Percentiles rank a stretch among this genome's conserved stretches.
phyloP scores from a whole-genome alignment of 2,329 filamentous ascomycete genomes.

The Saccharata proteae region DNA sequence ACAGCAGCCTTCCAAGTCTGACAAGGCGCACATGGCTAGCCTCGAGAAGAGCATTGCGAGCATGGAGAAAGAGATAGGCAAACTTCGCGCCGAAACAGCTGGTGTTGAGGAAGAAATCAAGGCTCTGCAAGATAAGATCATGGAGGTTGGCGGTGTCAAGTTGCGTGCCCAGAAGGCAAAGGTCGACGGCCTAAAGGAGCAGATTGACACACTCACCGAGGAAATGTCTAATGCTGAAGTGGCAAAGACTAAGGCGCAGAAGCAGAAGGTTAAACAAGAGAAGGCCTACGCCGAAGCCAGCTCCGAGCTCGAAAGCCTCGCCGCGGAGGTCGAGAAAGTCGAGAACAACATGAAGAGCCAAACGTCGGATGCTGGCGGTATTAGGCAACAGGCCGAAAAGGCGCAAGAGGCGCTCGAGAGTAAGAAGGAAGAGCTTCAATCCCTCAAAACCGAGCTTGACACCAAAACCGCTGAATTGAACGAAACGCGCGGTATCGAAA shows the following conservation, averaged over 20 bases:
- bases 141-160: slow-evolving; percentile 93
- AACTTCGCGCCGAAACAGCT: slow-evolving; percentile 71
- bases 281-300: slow-evolving; percentile 69
- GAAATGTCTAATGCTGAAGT: slow-evolving; percentile 79
- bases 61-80: slow-evolving; percentile 66
- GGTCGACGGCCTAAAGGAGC: slow-evolving; percentile 78
- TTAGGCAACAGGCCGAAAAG: slow-evolving; percentile 63
- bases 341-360: slow-evolving; percentile 71
- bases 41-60: slow-evolving; percentile 68
- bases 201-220: slow-evolving; percentile 69
- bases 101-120: slow-evolving; percentile 91
- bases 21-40: slow-evolving; percentile 59
- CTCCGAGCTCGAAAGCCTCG: slow-evolving; percentile 63
- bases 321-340: slow-evolving; percentile 62
- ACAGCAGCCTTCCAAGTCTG: slow-evolving; percentile 67
- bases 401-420: slow-evolving; percentile 64
- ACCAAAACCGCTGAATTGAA: slow-evolving; percentile 78
- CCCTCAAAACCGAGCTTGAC: slow-evolving; percentile 75
- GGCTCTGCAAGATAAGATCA: slow-evolving; percentile 86
- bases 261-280: slow-evolving; percentile 75
- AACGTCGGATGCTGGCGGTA: slow-evolving; percentile 59
- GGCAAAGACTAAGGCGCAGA: slow-evolving; percentile 83
- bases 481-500: slow-evolving; percentile 76
- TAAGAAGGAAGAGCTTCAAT: slow-evolving; percentile 69
- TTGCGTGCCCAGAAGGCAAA: slow-evolving; percentile 80